Percentiles rank a stretch among this genome's conserved stretches.
Conservation (phyloP, 2,329 filamentous ascomycete species). For the Metarhizium robertsii region DNA sequence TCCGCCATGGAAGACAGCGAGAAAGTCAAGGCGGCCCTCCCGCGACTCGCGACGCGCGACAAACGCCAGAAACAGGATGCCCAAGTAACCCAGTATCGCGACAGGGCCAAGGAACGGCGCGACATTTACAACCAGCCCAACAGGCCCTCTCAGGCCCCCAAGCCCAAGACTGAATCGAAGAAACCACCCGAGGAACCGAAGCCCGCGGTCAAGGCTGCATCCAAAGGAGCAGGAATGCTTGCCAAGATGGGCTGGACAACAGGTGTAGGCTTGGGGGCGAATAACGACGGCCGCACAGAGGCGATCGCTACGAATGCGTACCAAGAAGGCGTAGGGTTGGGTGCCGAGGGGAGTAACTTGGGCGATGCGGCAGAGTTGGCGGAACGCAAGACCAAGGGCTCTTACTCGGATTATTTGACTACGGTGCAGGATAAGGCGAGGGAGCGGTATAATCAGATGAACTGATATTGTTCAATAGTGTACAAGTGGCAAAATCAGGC, state of each 20-base stretch:
- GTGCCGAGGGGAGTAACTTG: slow-evolving; percentile 58
- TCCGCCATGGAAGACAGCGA: slow-evolving; percentile 28
- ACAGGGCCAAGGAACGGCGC: slow-evolving; percentile 59
- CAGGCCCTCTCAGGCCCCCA: slow-evolving; percentile 33
- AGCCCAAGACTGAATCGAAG: slow-evolving; percentile 24
- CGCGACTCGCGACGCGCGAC: slow-evolving; percentile 29
- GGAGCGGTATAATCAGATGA: slow-evolving; percentile 53
- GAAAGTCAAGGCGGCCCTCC: slow-evolving; percentile 39
- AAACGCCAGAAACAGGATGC: slow-evolving; percentile 21
- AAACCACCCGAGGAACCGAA: slow-evolving; percentile 11
- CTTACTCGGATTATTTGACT: slow-evolving; percentile 53
- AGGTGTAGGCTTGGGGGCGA: slow-evolving; percentile 55
- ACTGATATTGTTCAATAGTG: slow-evolving; percentile 2
- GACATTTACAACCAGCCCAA: slow-evolving; percentile 51
- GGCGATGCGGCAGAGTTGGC: slow-evolving; percentile 60
- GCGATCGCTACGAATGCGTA: slow-evolving; percentile 58
- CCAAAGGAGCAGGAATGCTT: slow-evolving; percentile 58
- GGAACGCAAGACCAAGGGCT: slow-evolving; percentile 49
- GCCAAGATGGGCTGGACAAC: slow-evolving; percentile 66
- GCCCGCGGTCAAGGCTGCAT: slow-evolving; percentile 24
- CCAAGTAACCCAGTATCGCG: slow-evolving; percentile 40
- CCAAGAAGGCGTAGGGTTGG: slow-evolving; percentile 58
- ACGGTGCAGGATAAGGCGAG: slow-evolving; percentile 57
- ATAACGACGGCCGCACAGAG: slow-evolving; percentile 52
- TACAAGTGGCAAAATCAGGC: not conserved